Conservation (phyloP, 306 rosid genomes). For the Lathyrus tuberosus region DNA sequence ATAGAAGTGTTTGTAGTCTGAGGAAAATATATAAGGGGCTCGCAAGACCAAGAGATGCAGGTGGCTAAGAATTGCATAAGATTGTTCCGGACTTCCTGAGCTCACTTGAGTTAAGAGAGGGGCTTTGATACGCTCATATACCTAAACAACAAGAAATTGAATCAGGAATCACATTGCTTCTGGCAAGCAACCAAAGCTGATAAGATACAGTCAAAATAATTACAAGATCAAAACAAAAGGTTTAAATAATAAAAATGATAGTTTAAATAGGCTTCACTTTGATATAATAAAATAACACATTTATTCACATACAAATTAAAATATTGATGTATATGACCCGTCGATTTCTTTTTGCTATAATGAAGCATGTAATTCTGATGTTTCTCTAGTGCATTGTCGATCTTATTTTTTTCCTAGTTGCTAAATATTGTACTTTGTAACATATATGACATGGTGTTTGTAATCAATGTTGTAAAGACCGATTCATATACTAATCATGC, state of each 20-base stretch:
- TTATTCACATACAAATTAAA: background rate
- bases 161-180: slow-evolving; percentile 37
- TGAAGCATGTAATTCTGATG: background rate
- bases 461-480: background rate
- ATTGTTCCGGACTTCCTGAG: slow-evolving; percentile 99
- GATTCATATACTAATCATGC: background rate
- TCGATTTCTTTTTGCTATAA: slow-evolving; percentile 14
- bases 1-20: slow-evolving; percentile 95
- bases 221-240: slow-evolving; percentile 30
- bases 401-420: slow-evolving; percentile 10
- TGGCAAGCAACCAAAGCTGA: slow-evolving; percentile 28
- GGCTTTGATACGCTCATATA: slow-evolving; percentile 97
- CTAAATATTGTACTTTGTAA: background rate
- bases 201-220: slow-evolving; percentile 25
- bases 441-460: background rate
- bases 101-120: slow-evolving; percentile 97
- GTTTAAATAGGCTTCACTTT: background rate
- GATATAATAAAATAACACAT: background rate
- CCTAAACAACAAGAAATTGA: slow-evolving; percentile 55
- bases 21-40: slow-evolving; percentile 92
- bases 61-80: slow-evolving; percentile 95
- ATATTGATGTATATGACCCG: background rate
- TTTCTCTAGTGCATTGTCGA: background rate
- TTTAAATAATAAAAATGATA: slow-evolving; percentile 2
- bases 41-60: slow-evolving; percentile 98